These are phyloP conservation scores for Gloeophyllum trabeum DNA, from an alignment of 768 basidiomycete genomes.

Conservation along the genomic window DNA sequence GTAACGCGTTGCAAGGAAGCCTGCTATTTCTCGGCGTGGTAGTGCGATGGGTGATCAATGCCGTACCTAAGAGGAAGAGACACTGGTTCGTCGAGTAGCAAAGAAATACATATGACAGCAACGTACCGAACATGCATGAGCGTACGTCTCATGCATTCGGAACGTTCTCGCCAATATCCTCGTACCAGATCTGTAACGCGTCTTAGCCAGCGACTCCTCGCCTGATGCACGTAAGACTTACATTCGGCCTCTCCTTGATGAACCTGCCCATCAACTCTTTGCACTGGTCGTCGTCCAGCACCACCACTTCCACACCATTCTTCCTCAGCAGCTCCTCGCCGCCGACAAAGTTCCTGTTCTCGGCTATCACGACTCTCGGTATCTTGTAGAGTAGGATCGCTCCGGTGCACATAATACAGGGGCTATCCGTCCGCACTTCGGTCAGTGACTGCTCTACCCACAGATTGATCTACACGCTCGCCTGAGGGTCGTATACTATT, in stretches of 20 bases:
- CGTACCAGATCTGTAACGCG: conserved; percentile 38
- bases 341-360: conserved; percentile 43
- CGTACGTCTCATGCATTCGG: too few relatives aligned
- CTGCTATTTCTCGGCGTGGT: too few relatives aligned
- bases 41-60: too few relatives aligned
- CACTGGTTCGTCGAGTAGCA: too few relatives aligned
- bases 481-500: conserved; percentile 28
- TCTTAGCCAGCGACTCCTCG: conserved; percentile 2
- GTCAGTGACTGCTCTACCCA: conserved; percentile 6
- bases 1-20: too few relatives aligned
- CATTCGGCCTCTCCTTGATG: conserved; percentile 44
- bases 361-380: conserved; percentile 55
- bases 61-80: too few relatives aligned
- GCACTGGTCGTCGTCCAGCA: conserved; percentile 33
- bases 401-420: conserved; percentile 59
- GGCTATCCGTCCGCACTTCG: conserved; percentile 22
- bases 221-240: conserved; percentile 15
- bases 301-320: conserved; percentile 40
- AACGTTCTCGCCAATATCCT: conserved; percentile 48
- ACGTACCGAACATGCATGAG: too few relatives aligned
- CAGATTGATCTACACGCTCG: conserved; percentile 3
- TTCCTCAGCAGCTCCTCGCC: conserved; percentile 40
- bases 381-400: conserved; percentile 54
- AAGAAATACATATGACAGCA: too few relatives aligned
- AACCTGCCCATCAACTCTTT: conserved; percentile 44